Percentiles rank a stretch among this genome's conserved stretches.
These are phyloP conservation scores for Heritiera littoralis DNA, from an alignment of 345 rosid species.

Conservation along the genomic window DNA sequence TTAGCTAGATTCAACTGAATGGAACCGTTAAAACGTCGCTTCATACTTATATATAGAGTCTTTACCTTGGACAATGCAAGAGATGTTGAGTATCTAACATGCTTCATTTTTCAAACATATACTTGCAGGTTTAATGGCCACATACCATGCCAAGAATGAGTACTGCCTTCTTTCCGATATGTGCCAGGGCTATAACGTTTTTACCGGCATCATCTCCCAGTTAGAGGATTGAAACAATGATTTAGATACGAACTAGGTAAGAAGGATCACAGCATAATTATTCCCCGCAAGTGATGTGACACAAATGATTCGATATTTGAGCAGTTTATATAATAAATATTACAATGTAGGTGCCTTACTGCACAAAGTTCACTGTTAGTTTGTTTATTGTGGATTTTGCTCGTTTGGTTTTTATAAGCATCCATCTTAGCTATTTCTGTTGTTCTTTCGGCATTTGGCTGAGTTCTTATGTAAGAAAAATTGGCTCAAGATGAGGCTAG, in stretches of 20 bases:
- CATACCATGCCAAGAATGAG: conserved; percentile 95
- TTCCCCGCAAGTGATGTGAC: background rate
- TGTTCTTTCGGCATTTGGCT: background rate
- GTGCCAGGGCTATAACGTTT: conserved; percentile 87
- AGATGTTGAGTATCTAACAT: background rate
- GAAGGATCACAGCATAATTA: background rate
- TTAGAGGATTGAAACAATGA: conserved; percentile 52
- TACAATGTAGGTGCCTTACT: background rate
- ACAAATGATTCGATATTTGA: conserved; percentile 13
- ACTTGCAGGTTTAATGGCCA: conserved; percentile 85
- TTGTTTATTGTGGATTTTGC: conserved; percentile 1
- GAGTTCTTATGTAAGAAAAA: background rate
- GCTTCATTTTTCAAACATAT: background rate
- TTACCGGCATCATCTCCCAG: conserved; percentile 69
- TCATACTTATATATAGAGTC: background rate
- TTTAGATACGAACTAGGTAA: conserved; percentile 15
- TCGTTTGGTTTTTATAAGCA: background rate
- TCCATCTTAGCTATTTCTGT: background rate
- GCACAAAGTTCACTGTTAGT: conserved; percentile 22
- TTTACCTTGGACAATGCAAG: background rate
- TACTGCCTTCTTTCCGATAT: conserved; percentile 88
- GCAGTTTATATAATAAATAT: conserved; percentile 11
- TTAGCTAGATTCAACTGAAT: background rate
- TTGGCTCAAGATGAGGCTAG: background rate
- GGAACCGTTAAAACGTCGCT: background rate